Percentiles rank a stretch among this genome's conserved stretches.
phyloP scores from a whole-genome alignment of 495 filamentous ascomycete species.

The Chaetomium fimeti region DNA sequence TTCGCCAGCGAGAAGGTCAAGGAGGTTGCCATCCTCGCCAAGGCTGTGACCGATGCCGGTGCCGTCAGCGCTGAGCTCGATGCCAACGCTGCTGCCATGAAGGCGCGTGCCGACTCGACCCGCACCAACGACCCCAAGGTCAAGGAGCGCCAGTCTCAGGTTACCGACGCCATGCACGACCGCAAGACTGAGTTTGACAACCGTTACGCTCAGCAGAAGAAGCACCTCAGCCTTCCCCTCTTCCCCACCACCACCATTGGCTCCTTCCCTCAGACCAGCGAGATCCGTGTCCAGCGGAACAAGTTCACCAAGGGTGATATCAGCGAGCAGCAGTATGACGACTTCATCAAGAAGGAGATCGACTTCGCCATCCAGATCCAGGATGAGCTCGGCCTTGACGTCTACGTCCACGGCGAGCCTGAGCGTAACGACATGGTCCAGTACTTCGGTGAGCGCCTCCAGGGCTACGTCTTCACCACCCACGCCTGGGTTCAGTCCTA shows the following conservation, averaged over 20 bases:
- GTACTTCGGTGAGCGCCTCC: conserved; percentile 97
- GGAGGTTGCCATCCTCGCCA: conserved; percentile 90
- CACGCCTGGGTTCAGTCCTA: conserved; percentile 98
- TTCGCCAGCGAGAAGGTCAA: conserved; percentile 93
- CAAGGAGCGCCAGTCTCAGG: conserved; percentile 86
- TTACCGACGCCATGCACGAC: conserved; percentile 82
- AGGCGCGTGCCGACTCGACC: conserved; percentile 82
- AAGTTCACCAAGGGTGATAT: conserved; percentile 99
- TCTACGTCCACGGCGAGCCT: conserved; percentile 96
- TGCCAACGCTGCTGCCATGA: conserved; percentile 88
- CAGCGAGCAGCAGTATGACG: conserved; percentile 84
- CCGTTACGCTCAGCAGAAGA: conserved; percentile 81
- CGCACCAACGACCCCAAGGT: conserved; percentile 95
- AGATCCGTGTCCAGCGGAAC: conserved; percentile 93
- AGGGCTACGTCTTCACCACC: conserved; percentile 98
- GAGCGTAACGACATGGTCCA: conserved; percentile 99
- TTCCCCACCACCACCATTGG: conserved; percentile 99
- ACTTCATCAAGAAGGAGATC: conserved; percentile 99
- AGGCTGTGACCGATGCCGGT: conserved; percentile 88
- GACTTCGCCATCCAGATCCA: conserved; percentile 88
- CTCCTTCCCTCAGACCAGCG: conserved; percentile 98
- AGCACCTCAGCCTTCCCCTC: conserved; percentile 82
- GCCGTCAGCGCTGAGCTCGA: conserved; percentile 81
- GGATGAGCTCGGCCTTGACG: conserved; percentile 90
- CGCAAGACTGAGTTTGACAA: conserved; percentile 82